Evolutionary conservation across 805 yeast genomes (phyloP).

Genomic region (Kuraishia cidri): DNA sequence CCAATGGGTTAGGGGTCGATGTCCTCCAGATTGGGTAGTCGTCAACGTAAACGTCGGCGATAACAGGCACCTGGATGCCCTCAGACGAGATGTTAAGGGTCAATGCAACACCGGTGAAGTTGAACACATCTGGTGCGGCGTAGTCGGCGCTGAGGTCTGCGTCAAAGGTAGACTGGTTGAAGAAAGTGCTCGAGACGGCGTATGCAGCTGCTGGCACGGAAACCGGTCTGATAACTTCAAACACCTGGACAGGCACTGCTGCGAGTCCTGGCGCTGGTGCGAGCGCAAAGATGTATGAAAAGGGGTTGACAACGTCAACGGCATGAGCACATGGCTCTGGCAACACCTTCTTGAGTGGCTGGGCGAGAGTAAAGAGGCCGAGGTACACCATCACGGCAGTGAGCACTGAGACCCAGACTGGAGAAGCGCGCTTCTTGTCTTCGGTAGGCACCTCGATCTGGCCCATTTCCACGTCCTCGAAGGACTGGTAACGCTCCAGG

Average conservation of each 20-base stretch:
- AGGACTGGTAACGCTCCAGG: neutral
- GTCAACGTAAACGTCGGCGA: constrained; percentile 16
- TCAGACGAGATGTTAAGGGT: constrained; percentile 17
- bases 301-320: constrained; percentile 1
- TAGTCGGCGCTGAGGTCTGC: constrained; percentile 3
- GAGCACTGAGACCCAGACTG: neutral
- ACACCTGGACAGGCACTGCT: constrained; percentile 7
- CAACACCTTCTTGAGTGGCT: constrained; percentile 1
- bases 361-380: neutral
- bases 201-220: constrained; percentile 6
- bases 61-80: constrained; percentile 10
- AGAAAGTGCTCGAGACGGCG: constrained; percentile 1
- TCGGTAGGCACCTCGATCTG: neutral
- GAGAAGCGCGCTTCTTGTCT: neutral
- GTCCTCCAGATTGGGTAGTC: constrained; percentile 20
- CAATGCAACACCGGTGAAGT: constrained; percentile 16
- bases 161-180: constrained; percentile 6
- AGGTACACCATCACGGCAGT: constrained; percentile 1
- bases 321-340: neutral
- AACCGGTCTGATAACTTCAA: constrained; percentile 8
- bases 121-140: constrained; percentile 8
- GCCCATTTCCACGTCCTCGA: neutral
- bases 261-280: constrained; percentile 3
- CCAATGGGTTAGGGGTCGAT: constrained; percentile 15
- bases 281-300: neutral